phyloP scores from a whole-genome alignment of 1,139 yeast genomes.

The Candida smagusa region DNA sequence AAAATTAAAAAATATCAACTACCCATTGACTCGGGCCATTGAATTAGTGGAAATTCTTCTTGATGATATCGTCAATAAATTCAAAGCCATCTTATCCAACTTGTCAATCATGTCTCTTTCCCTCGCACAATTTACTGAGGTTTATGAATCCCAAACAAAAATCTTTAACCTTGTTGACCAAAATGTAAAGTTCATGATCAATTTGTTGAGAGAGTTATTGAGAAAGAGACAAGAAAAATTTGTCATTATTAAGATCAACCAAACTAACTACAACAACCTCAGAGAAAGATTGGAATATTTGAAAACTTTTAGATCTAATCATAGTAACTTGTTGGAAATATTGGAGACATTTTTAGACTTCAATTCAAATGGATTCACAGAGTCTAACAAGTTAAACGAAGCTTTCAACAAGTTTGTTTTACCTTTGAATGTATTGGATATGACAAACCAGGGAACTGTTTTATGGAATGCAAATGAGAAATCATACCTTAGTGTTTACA shows the following conservation, averaged over 20 bases:
- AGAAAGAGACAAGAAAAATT: slow-evolving; percentile 75
- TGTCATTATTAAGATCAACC: slow-evolving; percentile 57
- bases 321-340: slow-evolving; percentile 45
- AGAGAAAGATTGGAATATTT: slow-evolving; percentile 47
- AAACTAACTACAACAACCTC: slow-evolving; percentile 39
- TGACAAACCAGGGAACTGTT: slow-evolving; percentile 31
- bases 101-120: slow-evolving; percentile 26
- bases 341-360: slow-evolving; percentile 25
- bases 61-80: slow-evolving; percentile 28
- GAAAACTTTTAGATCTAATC: slow-evolving; percentile 47
- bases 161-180: slow-evolving; percentile 28
- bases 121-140: slow-evolving; percentile 19
- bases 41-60: slow-evolving; percentile 60
- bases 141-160: slow-evolving; percentile 16
- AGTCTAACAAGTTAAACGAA: slow-evolving; percentile 22
- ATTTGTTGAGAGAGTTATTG: slow-evolving; percentile 67
- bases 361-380: background rate
- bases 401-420: slow-evolving; percentile 30
- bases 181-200: slow-evolving; percentile 36
- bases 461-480: slow-evolving; percentile 32
- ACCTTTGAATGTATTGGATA: slow-evolving; percentile 30
- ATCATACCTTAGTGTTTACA: slow-evolving; percentile 22
- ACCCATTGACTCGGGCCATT: slow-evolving; percentile 66
- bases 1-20: slow-evolving; percentile 53
- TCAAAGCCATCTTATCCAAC: slow-evolving; percentile 20